These are phyloP conservation scores for Aspergillus fumigatiaffinis DNA, from an alignment of 2,329 filamentous ascomycete species.

Conservation along the genomic window DNA sequence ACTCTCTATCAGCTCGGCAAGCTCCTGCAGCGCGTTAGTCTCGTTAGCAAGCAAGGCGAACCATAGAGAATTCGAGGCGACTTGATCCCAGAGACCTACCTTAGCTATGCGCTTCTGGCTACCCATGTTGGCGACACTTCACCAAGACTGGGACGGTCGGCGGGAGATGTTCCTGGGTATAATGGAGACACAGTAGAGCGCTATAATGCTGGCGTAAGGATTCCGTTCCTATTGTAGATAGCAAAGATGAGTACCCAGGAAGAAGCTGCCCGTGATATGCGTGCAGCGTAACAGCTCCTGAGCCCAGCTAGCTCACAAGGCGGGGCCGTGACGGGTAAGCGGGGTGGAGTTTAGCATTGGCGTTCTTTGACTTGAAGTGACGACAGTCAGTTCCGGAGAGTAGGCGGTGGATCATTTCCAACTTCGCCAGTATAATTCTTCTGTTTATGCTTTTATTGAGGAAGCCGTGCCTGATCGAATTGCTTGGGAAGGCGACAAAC, in stretches of 20 bases:
- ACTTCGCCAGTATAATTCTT: not conserved
- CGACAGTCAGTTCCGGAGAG: not conserved
- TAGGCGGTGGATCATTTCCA: not conserved
- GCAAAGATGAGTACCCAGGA: not conserved
- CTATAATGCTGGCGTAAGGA: not conserved
- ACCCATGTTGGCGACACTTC: constrained; percentile 28
- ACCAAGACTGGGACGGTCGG: constrained; percentile 6
- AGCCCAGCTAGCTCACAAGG: not conserved
- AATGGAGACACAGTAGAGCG: not conserved
- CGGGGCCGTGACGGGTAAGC: not conserved
- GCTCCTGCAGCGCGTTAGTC: constrained; percentile 47
- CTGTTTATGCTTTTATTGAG: too few relatives aligned
- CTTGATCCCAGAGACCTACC: constrained; percentile 21
- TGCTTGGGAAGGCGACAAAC: too few relatives aligned
- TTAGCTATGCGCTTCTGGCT: constrained; percentile 48
- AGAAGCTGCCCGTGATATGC: not conserved
- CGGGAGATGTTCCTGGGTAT: not conserved
- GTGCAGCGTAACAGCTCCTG: not conserved
- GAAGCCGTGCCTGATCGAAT: too few relatives aligned
- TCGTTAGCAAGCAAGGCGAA: not conserved
- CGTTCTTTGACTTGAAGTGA: not conserved
- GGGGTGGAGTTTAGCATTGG: not conserved
- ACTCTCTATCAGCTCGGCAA: constrained; percentile 53
- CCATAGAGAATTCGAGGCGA: not conserved
- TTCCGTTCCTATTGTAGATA: not conserved